Evolutionary conservation across 176 grass and related monocot species (phyloP).

Genomic region (Rhynchospora breviuscula): DNA sequence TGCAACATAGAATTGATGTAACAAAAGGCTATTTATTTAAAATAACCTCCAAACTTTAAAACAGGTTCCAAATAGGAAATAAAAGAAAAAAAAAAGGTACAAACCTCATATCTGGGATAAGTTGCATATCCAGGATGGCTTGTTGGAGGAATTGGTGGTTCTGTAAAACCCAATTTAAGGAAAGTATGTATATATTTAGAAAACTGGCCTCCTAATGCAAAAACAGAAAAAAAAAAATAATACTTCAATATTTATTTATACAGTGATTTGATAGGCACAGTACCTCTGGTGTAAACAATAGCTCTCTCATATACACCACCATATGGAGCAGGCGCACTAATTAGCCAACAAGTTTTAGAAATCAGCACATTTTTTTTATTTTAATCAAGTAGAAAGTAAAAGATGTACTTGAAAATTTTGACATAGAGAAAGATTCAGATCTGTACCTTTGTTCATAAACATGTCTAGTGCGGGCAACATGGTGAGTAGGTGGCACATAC

Average conservation of each 20-base stretch:
- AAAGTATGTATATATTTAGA: background rate
- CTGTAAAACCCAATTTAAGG: background rate
- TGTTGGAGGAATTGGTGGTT: constrained; percentile 16
- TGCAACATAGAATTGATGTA: background rate
- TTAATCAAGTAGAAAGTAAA: background rate
- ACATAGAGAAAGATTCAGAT: background rate
- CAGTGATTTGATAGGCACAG: background rate
- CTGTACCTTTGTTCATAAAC: constrained; percentile 10
- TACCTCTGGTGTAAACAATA: constrained; percentile 10
- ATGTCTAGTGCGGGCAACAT: background rate
- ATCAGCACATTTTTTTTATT: background rate
- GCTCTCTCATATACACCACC: constrained; percentile 3
- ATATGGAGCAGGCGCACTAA: constrained; percentile 8
- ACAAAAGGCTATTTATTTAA: background rate
- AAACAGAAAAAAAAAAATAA: background rate
- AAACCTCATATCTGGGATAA: constrained; percentile 23
- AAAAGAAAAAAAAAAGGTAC: background rate
- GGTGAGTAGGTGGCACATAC: background rate
- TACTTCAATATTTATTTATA: background rate
- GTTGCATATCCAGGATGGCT: constrained; percentile 12
- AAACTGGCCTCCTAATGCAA: background rate
- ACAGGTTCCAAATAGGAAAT: background rate
- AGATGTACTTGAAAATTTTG: background rate
- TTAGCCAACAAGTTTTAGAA: background rate
- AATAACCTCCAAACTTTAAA: background rate